These are phyloP conservation scores for Candida incommunis DNA, from an alignment of 805 yeast genomes.

Conservation along the genomic window DNA sequence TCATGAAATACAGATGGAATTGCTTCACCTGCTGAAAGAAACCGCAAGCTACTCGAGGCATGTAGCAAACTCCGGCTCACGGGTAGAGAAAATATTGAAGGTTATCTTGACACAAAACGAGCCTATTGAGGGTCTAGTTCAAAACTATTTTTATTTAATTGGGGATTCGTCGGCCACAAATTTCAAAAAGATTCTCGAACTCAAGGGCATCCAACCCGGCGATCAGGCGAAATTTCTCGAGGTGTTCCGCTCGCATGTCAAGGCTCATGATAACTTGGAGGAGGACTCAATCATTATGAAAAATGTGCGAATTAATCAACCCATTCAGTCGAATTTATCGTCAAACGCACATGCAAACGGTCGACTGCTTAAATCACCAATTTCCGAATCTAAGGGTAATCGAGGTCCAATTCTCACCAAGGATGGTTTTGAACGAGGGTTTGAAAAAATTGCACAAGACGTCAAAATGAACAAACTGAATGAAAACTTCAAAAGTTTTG, in stretches of 20 bases:
- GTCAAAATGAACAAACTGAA: constrained; percentile 53
- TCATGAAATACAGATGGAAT: constrained; percentile 43
- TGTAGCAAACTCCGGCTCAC: constrained; percentile 28
- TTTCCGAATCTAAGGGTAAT: constrained; percentile 6
- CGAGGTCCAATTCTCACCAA: constrained; percentile 7
- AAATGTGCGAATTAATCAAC: constrained; percentile 3
- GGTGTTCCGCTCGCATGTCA: constrained; percentile 25
- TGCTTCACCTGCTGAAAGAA: constrained; percentile 21
- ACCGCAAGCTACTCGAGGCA: constrained; percentile 24
- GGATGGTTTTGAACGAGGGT: constrained; percentile 12
- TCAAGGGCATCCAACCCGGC: constrained; percentile 40
- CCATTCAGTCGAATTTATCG: background rate
- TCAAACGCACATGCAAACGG: background rate
- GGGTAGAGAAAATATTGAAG: constrained; percentile 52
- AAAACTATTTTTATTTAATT: constrained; percentile 49
- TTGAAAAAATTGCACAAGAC: constrained; percentile 23
- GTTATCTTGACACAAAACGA: constrained; percentile 46
- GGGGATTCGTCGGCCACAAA: constrained; percentile 51
- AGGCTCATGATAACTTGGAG: constrained; percentile 21
- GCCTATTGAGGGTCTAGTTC: constrained; percentile 53
- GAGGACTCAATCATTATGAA: constrained; percentile 17
- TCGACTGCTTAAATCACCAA: background rate
- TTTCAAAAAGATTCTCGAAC: constrained; percentile 46
- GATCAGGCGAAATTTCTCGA: constrained; percentile 27
- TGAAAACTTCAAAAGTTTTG: constrained; percentile 51